Evolutionary conservation across 371 early-diverging fungal genomes (phyloP), one percentile per base, ranked within the genome.

Genomic region (Rhizopus sp.): DNA sequence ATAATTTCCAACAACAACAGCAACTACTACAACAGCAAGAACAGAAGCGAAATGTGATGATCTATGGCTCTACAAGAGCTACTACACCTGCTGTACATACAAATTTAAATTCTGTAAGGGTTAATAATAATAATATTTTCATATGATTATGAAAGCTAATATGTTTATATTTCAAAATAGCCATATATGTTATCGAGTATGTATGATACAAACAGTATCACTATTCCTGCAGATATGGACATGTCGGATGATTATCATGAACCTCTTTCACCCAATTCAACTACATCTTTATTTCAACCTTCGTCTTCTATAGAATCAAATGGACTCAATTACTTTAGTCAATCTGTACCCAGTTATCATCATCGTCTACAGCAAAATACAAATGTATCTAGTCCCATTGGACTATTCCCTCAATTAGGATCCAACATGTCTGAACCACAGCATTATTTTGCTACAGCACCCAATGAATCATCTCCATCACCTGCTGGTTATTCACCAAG

Each of bases 161-260:
- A 2, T 45, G 3, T 54, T 9, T 37, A 13, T 55, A 6, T 55
- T 4, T 16, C 4, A 9, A 29, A 29, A 23, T 46, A 46, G 46
- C 29, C 46, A 9, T 31, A 53, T 39, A 49, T 60, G 50, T 60
- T 60, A 23, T 33, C 56, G 15, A 57, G 53, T 41, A 51, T 68
- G 29, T 57, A 68, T 54, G 64, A 60, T 35, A 63, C 63, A 15
- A 63, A 59, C 45, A 72, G 72, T 63, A 72, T 72, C 9, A 72
- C 72, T 9, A 72, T 72, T 44, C 66, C 68, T 31, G 72, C 56
- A 34, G 72, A 72, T 56, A 61, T 69, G 52, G 72, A 72, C 23
- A 69, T 63, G 49, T 45, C 67, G 7, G 59, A 66, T n/a, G 63
- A 66, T 38, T 55, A 56, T 51, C 60, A 58, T 47, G 48, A 56